Conservation (phyloP, 768 basidiomycete genomes). For the Coprinellus micaceus region DNA sequence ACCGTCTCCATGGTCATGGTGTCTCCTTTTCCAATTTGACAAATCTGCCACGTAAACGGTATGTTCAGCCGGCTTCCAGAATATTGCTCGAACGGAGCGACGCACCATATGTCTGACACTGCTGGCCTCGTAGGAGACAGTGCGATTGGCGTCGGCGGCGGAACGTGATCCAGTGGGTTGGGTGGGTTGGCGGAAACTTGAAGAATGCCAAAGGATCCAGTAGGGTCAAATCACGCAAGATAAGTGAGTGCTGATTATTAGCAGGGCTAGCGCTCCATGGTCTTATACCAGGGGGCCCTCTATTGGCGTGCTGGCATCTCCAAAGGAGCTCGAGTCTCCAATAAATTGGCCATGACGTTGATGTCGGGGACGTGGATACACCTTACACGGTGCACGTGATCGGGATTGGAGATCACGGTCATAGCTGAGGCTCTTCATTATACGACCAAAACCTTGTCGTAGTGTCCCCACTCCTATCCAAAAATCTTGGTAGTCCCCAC, state of each 20-base stretch:
- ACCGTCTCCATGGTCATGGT: constrained; percentile 24
- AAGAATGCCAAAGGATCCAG: too few species aligned
- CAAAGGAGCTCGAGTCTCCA: background rate
- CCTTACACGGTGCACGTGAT: background rate
- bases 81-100: too few species aligned
- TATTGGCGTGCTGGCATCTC: background rate
- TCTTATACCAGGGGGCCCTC: background rate
- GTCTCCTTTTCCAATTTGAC: background rate
- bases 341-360: background rate
- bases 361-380: background rate
- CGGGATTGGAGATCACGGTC: constrained; percentile 1
- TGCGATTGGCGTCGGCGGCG: too few species aligned
- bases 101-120: too few species aligned
- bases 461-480: too few species aligned
- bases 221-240: too few species aligned
- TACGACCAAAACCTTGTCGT: background rate
- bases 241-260: background rate
- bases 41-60: too few species aligned
- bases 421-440: background rate
- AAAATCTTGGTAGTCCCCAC: too few species aligned
- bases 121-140: too few species aligned
- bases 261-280: background rate
- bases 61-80: too few species aligned
- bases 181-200: too few species aligned
- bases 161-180: too few species aligned